Conservation (phyloP, 75 land plant genomes). For the Adiantum capillusveneris region DNA sequence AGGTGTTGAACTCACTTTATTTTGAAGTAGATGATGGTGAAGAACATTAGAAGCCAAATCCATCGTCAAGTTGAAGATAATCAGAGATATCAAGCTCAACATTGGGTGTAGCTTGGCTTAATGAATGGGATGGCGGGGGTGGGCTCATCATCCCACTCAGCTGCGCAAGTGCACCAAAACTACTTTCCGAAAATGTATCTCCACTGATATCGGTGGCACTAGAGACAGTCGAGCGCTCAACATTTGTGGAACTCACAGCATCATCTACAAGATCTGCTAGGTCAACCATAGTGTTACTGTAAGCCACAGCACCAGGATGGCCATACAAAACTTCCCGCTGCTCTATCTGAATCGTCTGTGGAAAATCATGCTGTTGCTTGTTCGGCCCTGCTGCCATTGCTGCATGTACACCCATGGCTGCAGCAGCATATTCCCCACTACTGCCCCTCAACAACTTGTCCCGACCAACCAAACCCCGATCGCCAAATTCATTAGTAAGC, state of each 20-base stretch:
- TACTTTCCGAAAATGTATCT: not conserved
- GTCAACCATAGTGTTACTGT: not conserved
- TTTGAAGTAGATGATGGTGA: no score
- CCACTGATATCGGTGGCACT: not conserved
- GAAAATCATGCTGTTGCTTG: no score
- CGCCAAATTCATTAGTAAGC: no score
- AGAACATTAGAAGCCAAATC: not conserved
- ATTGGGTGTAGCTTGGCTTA: not conserved
- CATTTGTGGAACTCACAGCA: slow-evolving; percentile 2
- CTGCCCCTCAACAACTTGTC: no score
- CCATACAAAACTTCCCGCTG: not conserved
- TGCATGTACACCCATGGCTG: no score
- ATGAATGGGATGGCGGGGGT: not conserved
- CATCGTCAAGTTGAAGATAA: not conserved
- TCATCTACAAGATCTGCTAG: not conserved
- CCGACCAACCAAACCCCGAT: no score
- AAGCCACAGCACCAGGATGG: not conserved
- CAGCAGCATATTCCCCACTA: no score
- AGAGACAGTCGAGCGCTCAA: not conserved
- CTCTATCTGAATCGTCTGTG: not conserved
- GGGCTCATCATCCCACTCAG: not conserved
- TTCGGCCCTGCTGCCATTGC: no score
- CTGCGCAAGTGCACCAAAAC: not conserved
- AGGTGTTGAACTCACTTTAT: no score
- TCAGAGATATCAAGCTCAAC: slow-evolving; percentile 1